Evolutionary conservation across 169 alveolate genomes (phyloP), one percentile per base, ranked within the genome.

Genomic region (Blepharisma undulans): DNA sequence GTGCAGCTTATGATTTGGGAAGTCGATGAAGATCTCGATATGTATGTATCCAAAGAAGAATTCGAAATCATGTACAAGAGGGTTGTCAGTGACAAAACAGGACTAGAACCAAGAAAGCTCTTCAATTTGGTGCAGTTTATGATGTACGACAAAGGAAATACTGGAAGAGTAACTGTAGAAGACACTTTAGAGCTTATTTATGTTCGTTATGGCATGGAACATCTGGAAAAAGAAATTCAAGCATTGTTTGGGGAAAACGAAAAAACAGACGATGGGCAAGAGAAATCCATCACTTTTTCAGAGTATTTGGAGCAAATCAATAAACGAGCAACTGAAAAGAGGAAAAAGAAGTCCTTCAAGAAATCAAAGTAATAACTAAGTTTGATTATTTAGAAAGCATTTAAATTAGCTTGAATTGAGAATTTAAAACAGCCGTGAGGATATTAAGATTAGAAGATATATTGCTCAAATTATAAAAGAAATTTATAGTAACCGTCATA

Each of bases 181-280:
- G 99, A 98, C 87, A 98, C 99, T 71, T 95, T 98, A 19, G 98
- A 98, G 93, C 95, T 98, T 66, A 94, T 98, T 29, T 97, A 95
- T 89, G 98, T 98, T n/a, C 94, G 99, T 71, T 94, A 96, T 90
- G 98, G 98, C 10, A 91, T 98, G 85, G 97, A 96, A 66, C 93
- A 97, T 48, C 91, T 97, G 36, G 99, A 98, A 92, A 96, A 94
- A 79, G 99, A 98, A 87, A 97, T 98, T 36, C 95, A 95, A 76
- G 98, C 97, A 76, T 96, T 98, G 61, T 98, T 98, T 91, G 98
- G 98, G 30, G 93, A 92, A 71, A 97, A 98, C 22, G 97, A 95
- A 77, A 61, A 86, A 27, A 95, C 94, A 78, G 92, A 93, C 2
- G 97, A 96, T 72, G 98, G 97, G 21, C 94, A 95, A 34, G 98